A percentile compares a stretch with the other conserved stretches of the same genome.
Evolutionary conservation across 495 filamentous ascomycete genomes (phyloP).

Genomic region (Penicillium riverlandense): DNA sequence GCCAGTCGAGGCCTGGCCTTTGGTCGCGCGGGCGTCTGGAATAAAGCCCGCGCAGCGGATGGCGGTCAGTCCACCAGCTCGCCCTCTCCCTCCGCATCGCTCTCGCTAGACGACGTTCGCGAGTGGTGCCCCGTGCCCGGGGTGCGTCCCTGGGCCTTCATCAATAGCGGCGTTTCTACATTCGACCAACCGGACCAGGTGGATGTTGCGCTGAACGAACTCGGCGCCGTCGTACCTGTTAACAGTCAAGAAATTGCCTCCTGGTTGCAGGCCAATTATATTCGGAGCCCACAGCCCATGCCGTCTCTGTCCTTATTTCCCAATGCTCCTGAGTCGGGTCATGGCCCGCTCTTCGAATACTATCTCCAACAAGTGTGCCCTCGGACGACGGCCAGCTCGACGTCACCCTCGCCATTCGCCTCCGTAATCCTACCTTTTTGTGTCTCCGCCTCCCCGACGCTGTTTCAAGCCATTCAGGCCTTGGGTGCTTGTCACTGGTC

Average conservation of each 20-base stretch:
- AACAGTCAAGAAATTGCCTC: background rate
- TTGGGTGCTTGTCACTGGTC: conserved; percentile 34
- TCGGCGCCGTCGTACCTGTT: conserved; percentile 14
- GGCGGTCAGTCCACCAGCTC: conserved; percentile 3
- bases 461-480: conserved; percentile 34
- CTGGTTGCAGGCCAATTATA: too few relatives aligned
- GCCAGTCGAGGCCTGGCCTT: conserved; percentile 36
- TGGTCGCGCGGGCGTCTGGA: conserved; percentile 38
- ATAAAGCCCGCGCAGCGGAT: conserved; percentile 17
- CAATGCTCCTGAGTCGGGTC: conserved; percentile 13
- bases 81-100: conserved; percentile 5
- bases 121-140: conserved; percentile 25
- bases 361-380: conserved; percentile 38
- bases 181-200: conserved; percentile 24
- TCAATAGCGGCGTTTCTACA: conserved; percentile 28
- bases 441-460: conserved; percentile 26
- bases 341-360: conserved; percentile 33
- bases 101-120: conserved; percentile 11
- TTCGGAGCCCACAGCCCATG: too few relatives aligned
- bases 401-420: conserved; percentile 31
- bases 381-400: conserved; percentile 31
- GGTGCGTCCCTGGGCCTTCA: conserved; percentile 29
- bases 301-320: conserved; percentile 24
- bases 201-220: conserved; percentile 21
- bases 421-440: conserved; percentile 34